A percentile compares a stretch with the other conserved stretches of the same genome.
phyloP scores from a whole-genome alignment of 2,329 filamentous ascomycete genomes.

The Pseudopyricularia cyperi region DNA sequence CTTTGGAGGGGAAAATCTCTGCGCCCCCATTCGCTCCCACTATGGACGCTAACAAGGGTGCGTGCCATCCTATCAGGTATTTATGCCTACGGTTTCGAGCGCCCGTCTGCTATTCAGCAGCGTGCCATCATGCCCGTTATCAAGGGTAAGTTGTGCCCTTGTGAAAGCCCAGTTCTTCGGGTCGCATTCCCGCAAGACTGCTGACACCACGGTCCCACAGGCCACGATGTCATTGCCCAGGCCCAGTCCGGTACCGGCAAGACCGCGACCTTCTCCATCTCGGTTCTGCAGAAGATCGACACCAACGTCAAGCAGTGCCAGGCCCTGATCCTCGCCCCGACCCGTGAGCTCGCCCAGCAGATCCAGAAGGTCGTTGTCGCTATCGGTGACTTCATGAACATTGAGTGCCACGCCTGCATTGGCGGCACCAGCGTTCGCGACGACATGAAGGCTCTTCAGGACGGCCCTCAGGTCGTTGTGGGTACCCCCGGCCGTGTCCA shows the following conservation, averaged over 20 bases:
- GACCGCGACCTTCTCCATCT: conserved; percentile 93
- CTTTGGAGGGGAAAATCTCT: neutral
- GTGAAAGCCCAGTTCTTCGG: neutral
- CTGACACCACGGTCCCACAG: conserved; percentile 25
- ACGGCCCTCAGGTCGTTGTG: conserved; percentile 94
- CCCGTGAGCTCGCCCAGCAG: conserved; percentile 91
- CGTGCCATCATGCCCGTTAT: conserved; percentile 99
- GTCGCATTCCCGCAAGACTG: neutral
- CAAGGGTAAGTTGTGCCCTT: conserved; percentile 57
- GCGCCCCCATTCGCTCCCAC: neutral
- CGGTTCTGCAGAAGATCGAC: conserved; percentile 90
- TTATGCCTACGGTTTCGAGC: conserved; percentile 99
- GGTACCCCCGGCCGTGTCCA: conserved; percentile 90
- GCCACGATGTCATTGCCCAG: conserved; percentile 98
- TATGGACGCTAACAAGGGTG: conserved; percentile 5
- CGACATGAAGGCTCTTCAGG: conserved; percentile 94
- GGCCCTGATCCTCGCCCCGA: conserved; percentile 89
- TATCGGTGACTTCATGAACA: conserved; percentile 99
- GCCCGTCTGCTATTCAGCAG: conserved; percentile 98
- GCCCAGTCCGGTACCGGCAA: conserved; percentile 96
- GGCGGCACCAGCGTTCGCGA: conserved; percentile 96
- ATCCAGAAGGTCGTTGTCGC: conserved; percentile 98
- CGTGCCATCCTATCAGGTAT: conserved; percentile 44
- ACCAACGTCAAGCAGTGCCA: conserved; percentile 86
- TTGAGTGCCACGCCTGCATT: conserved; percentile 97